Base-by-base conservation (phyloP, 2,329 filamentous ascomycete genomes). In the Claviceps arundinis region DNA sequence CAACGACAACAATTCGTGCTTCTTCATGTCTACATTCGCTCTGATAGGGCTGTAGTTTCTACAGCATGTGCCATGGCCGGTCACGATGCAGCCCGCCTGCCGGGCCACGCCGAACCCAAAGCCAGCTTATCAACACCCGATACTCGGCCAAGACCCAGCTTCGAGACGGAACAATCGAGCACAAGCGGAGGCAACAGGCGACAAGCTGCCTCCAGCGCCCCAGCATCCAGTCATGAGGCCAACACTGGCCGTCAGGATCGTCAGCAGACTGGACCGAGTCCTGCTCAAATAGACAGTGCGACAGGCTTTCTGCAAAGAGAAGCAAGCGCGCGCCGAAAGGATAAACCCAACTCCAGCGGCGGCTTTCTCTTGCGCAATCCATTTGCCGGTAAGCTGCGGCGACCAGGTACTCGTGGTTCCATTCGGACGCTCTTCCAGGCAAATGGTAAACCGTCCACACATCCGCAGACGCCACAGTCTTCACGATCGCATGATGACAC, bases 361-460 rank as follows among this genome's bases (percentile, higher is more conserved):
- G 73, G 71, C 7, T 80, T 80, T 58, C 67, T 80, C 50, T 67
- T 80, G 14, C 65, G 71, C 34, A 74, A 76, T 56, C 60, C 69
- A 2, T 60, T 74, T 19, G 59, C 57, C n/a, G 60, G 60, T 26
- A 60, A 62, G 19, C 64, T 62, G 24, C 67, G 67, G 43, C 55
- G 67, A 43, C 55, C 59, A 16, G 63, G 62, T 44, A 61, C 54
- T 40, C 69, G 63, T 40, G 60, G 61, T 43, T 59, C 59, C 37
- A 59, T 61, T 37, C 61, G 51, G 55, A 56, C 60, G 54, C 55
- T 55, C 51, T 50, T 57, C 30, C 57, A 53, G 51, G 53, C 54
- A 42, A 62, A 53, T 49, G 58, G 51, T 47, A 61, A 58, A 44
- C 58, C 47, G 42, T 55, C 51, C 19, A 48, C n/a, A 37, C 14